These are phyloP conservation scores for Larix kaempferi DNA, from an alignment of 75 land plant species.

Conservation along the genomic window DNA sequence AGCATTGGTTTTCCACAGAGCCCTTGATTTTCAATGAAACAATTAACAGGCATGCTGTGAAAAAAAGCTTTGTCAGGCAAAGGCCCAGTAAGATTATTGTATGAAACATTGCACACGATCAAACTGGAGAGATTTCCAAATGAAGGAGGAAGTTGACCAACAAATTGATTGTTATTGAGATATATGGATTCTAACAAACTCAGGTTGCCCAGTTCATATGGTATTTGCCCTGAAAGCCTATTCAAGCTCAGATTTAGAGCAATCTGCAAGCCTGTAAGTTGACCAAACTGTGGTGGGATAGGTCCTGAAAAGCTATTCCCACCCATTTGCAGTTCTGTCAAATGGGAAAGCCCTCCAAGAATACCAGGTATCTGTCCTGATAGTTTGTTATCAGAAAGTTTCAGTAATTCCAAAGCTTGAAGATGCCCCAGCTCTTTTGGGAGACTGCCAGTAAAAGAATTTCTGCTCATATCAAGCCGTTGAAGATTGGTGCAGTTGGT, in stretches of 20 bases:
- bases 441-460: conserved; percentile 37
- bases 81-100: conserved; percentile 71
- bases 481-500: conserved; percentile 48
- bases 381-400: conserved; percentile 63
- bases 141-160: conserved; percentile 53
- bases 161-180: conserved; percentile 62
- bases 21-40: conserved; percentile 70
- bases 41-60: conserved; percentile 52
- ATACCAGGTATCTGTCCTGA: conserved; percentile 56
- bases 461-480: conserved; percentile 61
- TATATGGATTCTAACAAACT: conserved; percentile 43
- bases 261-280: conserved; percentile 59
- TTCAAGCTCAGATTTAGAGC: conserved; percentile 69
- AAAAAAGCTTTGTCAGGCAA: conserved; percentile 47
- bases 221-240: conserved; percentile 57
- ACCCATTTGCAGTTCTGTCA: conserved; percentile 78
- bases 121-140: conserved; percentile 57
- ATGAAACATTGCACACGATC: conserved; percentile 59
- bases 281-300: conserved; percentile 61
- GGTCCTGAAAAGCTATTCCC: conserved; percentile 63
- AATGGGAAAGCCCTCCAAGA: conserved; percentile 56
- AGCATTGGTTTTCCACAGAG: conserved; percentile 70
- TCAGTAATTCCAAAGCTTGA: conserved; percentile 48
- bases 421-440: conserved; percentile 65
- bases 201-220: conserved; percentile 61